phyloP scores from a whole-genome alignment of 345 rosid species.

The Erysimum cheiranthoides region DNA sequence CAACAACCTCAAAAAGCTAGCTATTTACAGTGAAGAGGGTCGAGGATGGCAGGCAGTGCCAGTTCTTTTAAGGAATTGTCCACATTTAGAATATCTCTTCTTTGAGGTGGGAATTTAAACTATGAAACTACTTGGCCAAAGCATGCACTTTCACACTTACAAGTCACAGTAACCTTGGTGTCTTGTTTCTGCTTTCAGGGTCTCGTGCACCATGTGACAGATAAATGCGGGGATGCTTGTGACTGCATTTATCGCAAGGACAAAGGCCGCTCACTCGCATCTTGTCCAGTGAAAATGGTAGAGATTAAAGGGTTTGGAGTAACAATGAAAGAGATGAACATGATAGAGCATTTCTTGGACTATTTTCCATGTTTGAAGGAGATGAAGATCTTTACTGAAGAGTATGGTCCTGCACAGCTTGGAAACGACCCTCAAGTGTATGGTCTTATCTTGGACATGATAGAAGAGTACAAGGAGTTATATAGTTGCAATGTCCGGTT shows the following conservation, averaged over 20 bases:
- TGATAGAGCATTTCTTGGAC: conserved; percentile 40
- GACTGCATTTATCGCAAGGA: conserved; percentile 27
- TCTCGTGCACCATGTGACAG: conserved; percentile 30
- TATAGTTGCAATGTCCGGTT: conserved; percentile 26
- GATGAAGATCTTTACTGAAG: conserved; percentile 17
- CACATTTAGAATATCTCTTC: conserved; percentile 3
- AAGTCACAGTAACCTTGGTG: neutral
- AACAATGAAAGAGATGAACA: conserved; percentile 31
- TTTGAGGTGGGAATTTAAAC: conserved; percentile 8
- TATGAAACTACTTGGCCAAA: neutral
- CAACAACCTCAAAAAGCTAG: conserved; percentile 27
- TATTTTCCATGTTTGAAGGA: conserved; percentile 23
- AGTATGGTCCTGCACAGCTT: neutral
- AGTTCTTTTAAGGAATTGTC: conserved; percentile 29
- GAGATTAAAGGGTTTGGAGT: conserved; percentile 24
- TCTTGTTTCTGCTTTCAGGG: conserved; percentile 23
- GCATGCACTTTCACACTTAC: neutral
- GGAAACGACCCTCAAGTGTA: neutral
- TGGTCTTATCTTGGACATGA: conserved; percentile 1
- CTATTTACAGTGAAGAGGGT: neutral
- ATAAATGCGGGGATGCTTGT: conserved; percentile 35
- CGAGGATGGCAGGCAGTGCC: conserved; percentile 40
- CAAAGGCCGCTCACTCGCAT: conserved; percentile 25
- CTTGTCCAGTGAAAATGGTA: conserved; percentile 26
- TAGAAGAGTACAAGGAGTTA: conserved; percentile 18